Conservation (phyloP, 2,329 filamentous ascomycete species). For the Trichoderma brevicompactum region DNA sequence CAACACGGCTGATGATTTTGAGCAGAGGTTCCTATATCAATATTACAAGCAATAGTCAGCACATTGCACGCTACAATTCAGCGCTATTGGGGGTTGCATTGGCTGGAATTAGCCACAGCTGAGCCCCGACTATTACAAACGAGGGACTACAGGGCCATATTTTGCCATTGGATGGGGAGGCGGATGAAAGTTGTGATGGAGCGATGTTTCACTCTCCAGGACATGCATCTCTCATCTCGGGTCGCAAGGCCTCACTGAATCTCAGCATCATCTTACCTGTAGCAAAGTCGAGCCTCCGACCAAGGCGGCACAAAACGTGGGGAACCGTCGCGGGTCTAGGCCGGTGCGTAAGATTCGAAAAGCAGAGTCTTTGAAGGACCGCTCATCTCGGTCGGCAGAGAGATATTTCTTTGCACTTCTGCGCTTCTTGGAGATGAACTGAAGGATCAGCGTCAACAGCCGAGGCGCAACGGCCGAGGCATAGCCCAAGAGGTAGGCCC, state of each 20-base stretch:
- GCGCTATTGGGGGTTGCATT: not conserved
- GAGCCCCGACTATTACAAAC: slow-evolving; percentile 2
- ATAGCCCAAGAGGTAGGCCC: slow-evolving; percentile 66
- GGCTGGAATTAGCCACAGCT: not conserved
- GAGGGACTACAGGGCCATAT: not conserved
- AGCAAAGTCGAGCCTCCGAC: slow-evolving; percentile 65
- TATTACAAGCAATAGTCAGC: slow-evolving; percentile 17
- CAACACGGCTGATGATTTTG: slow-evolving; percentile 37
- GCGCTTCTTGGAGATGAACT: slow-evolving; percentile 50
- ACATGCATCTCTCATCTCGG: not conserved
- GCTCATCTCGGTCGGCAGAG: slow-evolving; percentile 37
- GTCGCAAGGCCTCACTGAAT: not conserved
- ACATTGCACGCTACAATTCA: not conserved
- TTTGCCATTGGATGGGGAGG: not conserved
- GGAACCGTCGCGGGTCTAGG: slow-evolving; percentile 61
- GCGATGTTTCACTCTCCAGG: not conserved
- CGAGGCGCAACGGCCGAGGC: slow-evolving; percentile 62
- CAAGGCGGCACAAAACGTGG: slow-evolving; percentile 64
- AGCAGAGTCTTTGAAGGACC: slow-evolving; percentile 41
- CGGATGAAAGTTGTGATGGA: not conserved
- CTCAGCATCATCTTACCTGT: slow-evolving; percentile 50
- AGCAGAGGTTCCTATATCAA: slow-evolving; percentile 39
- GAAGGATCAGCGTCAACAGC: slow-evolving; percentile 58
- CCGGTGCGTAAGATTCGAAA: slow-evolving; percentile 54
- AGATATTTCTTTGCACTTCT: slow-evolving; percentile 38